Percentiles rank a stretch among this genome's conserved stretches.
Evolutionary conservation across 2,329 filamentous ascomycete species (phyloP).

Genomic region (Thelonectria olida): DNA sequence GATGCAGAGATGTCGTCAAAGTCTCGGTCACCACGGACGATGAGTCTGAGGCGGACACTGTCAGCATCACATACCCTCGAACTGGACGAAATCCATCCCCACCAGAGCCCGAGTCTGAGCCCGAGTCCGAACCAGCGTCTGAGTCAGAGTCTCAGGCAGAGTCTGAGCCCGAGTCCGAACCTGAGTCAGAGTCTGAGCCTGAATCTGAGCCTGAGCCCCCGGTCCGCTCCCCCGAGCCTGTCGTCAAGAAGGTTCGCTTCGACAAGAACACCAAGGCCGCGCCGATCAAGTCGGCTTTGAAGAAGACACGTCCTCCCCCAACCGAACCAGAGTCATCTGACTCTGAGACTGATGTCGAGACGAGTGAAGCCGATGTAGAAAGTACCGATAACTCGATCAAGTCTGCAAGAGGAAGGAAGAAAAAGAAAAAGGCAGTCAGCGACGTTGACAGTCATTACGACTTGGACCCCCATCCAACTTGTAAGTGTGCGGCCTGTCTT

Average conservation of each 20-base stretch:
- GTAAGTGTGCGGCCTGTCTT: conserved; percentile 39
- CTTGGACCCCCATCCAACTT: conserved; percentile 47
- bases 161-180: neutral
- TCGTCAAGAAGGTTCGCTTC: conserved; percentile 57
- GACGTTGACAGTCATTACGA: conserved; percentile 40
- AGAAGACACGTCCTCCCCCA: conserved; percentile 30
- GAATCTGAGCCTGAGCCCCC: neutral
- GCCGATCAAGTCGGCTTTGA: conserved; percentile 38
- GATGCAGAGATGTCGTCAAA: conserved; percentile 46
- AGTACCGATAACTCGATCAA: conserved; percentile 25
- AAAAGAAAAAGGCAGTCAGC: conserved; percentile 18
- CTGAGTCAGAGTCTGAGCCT: neutral
- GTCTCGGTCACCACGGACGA: conserved; percentile 61
- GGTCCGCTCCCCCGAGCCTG: conserved; percentile 12
- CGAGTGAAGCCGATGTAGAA: conserved; percentile 29
- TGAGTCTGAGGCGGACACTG: conserved; percentile 58
- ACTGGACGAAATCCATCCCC: conserved; percentile 29
- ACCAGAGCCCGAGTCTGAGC: neutral
- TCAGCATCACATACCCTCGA: conserved; percentile 60
- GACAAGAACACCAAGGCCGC: conserved; percentile 39
- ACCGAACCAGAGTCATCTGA: conserved; percentile 33
- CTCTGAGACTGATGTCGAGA: conserved; percentile 31
- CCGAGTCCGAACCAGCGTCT: conserved; percentile 1
- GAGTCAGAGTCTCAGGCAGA: no score
- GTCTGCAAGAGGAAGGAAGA: conserved; percentile 29